A percentile compares a stretch with the other conserved stretches of the same genome.
These are phyloP conservation scores for Wickerhamomyces bovis DNA, from an alignment of 805 yeast genomes.

Conservation along the genomic window DNA sequence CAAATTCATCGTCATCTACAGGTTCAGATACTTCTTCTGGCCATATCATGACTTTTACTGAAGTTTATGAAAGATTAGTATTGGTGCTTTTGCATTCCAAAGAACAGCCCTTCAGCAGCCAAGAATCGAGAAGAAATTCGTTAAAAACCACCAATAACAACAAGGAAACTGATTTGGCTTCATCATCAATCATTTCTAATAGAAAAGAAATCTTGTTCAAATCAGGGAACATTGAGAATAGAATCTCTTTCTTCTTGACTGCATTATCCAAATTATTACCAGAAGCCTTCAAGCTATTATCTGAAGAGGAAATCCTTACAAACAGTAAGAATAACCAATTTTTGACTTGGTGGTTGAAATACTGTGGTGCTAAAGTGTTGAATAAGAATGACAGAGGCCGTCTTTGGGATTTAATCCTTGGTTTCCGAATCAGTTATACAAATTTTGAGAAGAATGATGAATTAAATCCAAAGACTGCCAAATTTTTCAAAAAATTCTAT, in stretches of 20 bases:
- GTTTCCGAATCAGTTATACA: slow-evolving; percentile 53
- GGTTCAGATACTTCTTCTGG: slow-evolving; percentile 17
- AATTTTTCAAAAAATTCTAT: slow-evolving; percentile 19
- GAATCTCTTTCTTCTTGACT: slow-evolving; percentile 62
- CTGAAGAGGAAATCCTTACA: slow-evolving; percentile 72
- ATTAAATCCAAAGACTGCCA: slow-evolving; percentile 14
- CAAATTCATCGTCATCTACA: slow-evolving; percentile 6
- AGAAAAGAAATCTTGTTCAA: slow-evolving; percentile 38
- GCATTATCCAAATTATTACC: slow-evolving; percentile 61
- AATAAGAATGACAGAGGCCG: slow-evolving; percentile 78
- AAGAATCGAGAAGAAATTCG: slow-evolving; percentile 8
- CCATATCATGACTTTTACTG: slow-evolving; percentile 45
- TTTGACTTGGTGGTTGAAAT: slow-evolving; percentile 93
- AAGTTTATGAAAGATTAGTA: slow-evolving; percentile 68
- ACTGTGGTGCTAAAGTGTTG: slow-evolving; percentile 83
- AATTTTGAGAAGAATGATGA: slow-evolving; percentile 5
- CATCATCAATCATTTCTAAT: slow-evolving; percentile 7
- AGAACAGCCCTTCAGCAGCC: slow-evolving; percentile 8
- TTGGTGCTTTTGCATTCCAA: slow-evolving; percentile 62
- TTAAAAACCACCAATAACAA: neutral
- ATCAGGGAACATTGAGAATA: slow-evolving; percentile 53
- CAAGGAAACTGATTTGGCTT: neutral
- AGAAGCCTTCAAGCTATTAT: slow-evolving; percentile 67
- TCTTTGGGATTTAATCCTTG: slow-evolving; percentile 81
- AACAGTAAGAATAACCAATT: slow-evolving; percentile 71